A percentile compares a stretch with the other conserved stretches of the same genome.
These are phyloP conservation scores for Monilinia aucupariae DNA, from an alignment of 2,329 filamentous ascomycete species.

Conservation along the genomic window DNA sequence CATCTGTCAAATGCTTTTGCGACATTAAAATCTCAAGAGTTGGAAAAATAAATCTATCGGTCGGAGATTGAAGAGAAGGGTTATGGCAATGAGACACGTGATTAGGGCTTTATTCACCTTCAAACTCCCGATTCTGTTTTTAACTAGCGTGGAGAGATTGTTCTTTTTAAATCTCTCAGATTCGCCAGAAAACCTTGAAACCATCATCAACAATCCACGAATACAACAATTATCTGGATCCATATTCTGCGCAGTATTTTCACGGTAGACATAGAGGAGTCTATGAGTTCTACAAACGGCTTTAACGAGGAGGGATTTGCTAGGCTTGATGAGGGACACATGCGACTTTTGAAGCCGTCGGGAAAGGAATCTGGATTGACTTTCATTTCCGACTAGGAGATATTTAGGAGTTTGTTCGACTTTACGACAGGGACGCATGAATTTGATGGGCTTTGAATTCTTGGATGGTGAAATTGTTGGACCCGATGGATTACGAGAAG, in stretches of 20 bases:
- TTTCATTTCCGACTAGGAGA: background rate
- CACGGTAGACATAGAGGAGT: background rate
- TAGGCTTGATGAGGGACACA: background rate
- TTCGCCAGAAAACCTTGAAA: background rate
- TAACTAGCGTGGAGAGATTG: background rate
- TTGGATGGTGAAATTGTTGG: too few relatives aligned
- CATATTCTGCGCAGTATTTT: background rate
- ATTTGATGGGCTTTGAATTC: too few relatives aligned
- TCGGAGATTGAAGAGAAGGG: background rate
- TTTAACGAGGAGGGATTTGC: background rate
- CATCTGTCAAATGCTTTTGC: background rate
- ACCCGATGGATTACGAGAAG: background rate
- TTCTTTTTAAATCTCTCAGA: background rate
- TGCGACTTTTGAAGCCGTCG: background rate
- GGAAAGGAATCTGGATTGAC: background rate
- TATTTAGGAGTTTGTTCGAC: too few relatives aligned
- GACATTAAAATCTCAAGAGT: background rate
- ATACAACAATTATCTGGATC: background rate
- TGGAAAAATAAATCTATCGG: background rate
- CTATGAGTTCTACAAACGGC: background rate
- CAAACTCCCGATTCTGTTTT: background rate
- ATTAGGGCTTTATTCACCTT: background rate
- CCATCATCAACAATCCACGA: background rate
- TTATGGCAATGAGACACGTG: background rate
- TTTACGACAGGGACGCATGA: too few relatives aligned